These are phyloP conservation scores for Bertia moriformis DNA, from an alignment of 2,329 filamentous ascomycete species.

Conservation along the genomic window DNA sequence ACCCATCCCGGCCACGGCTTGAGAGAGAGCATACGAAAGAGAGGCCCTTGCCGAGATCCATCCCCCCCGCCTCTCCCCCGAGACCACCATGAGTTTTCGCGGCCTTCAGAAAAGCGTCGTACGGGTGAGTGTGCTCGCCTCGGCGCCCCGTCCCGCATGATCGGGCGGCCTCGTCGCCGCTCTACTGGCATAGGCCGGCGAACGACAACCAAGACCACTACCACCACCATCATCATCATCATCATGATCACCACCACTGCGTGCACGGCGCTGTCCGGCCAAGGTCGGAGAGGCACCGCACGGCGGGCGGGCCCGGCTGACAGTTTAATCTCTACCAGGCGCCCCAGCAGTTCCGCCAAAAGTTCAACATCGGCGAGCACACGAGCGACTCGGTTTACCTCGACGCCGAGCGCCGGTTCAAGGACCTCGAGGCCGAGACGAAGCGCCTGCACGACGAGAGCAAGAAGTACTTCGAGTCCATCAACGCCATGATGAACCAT, in stretches of 20 bases:
- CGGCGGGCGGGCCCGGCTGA: conserved; percentile 9
- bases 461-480: conserved; percentile 92
- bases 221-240: conserved; percentile 10
- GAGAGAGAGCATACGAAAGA: too few relatives aligned
- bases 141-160: too few relatives aligned
- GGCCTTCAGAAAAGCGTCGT: conserved; percentile 82
- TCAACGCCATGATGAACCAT: conserved; percentile 93
- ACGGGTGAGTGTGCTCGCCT: too few relatives aligned
- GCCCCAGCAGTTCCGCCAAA: conserved; percentile 79
- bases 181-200: too few relatives aligned
- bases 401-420: conserved; percentile 84
- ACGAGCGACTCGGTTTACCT: conserved; percentile 91
- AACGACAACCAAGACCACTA: conserved; percentile 43
- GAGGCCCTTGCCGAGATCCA: too few relatives aligned
- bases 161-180: too few relatives aligned
- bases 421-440: conserved; percentile 87
- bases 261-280: conserved; percentile 2
- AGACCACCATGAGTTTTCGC: conserved; percentile 89
- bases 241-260: conserved; percentile 10
- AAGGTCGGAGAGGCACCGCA: conserved; percentile 1
- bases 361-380: conserved; percentile 89
- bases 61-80: too few relatives aligned
- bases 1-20: too few relatives aligned
- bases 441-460: conserved; percentile 95
- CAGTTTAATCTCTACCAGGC: conserved; percentile 34